These are phyloP conservation scores for Dryas alaskensis DNA, from an alignment of 306 rosid genomes.

Conservation along the genomic window DNA sequence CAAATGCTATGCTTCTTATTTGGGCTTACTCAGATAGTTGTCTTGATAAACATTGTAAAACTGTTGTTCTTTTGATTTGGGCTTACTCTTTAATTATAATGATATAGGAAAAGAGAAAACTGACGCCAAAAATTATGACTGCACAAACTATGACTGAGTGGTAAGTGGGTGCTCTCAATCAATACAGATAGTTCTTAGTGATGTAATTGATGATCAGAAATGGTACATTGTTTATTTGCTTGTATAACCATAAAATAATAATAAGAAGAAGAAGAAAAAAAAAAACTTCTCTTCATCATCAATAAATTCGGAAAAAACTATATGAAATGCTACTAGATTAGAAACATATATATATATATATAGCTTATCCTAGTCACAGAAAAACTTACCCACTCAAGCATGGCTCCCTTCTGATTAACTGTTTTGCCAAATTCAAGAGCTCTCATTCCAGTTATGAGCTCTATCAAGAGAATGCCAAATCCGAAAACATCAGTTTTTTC, in stretches of 20 bases:
- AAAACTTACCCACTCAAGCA: conserved; percentile 92
- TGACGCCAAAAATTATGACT: too few relatives aligned
- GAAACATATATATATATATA: not conserved
- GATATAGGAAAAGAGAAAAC: not conserved
- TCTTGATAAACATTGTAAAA: not conserved
- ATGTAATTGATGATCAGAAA: not conserved
- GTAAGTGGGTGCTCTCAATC: not conserved
- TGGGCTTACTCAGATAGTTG: not conserved
- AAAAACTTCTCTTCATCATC: too few relatives aligned
- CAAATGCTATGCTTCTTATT: not conserved
- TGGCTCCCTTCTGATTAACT: conserved; percentile 82
- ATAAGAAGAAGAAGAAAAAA: too few relatives aligned
- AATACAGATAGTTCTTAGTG: not conserved
- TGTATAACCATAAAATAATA: too few relatives aligned
- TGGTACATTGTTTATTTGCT: not conserved
- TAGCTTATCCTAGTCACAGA: not conserved
- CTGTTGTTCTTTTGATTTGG: not conserved
- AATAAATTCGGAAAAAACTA: not conserved
- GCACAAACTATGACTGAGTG: too few relatives aligned
- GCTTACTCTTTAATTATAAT: not conserved
- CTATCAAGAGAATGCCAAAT: conserved; percentile 87
- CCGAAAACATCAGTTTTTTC: conserved; percentile 98
- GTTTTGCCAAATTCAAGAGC: conserved; percentile 91
- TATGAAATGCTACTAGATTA: not conserved
- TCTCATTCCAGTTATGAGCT: conserved; percentile 96